A percentile compares a stretch with the other conserved stretches of the same genome.
Evolutionary conservation across 148 eudicot genomes (phyloP).

Genomic region (Rhododendron ferrugineum): DNA sequence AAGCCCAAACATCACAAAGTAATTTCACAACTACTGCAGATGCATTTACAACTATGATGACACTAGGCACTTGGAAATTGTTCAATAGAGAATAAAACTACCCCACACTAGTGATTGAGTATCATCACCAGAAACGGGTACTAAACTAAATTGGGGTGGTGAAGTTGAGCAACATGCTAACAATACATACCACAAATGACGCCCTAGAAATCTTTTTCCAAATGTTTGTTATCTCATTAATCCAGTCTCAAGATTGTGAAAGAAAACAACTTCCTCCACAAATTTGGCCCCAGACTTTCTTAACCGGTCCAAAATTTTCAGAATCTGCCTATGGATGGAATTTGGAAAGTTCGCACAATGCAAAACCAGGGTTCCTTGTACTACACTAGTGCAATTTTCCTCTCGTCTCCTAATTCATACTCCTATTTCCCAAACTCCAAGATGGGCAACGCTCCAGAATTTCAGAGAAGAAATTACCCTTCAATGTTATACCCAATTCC

Average conservation of each 20-base stretch:
- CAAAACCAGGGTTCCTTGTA: not conserved
- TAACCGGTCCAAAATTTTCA: not conserved
- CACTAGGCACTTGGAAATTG: not conserved
- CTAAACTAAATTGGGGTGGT: not conserved
- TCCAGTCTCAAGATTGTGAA: not conserved
- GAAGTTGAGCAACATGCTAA: not conserved
- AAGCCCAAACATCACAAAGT: not conserved
- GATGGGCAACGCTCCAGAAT: not conserved
- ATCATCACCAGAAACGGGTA: not conserved
- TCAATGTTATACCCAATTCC: not conserved
- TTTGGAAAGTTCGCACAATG: not conserved
- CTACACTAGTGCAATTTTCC: not conserved
- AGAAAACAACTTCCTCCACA: not conserved
- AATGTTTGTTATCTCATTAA: not conserved
- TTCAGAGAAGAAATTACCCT: not conserved
- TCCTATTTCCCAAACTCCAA: not conserved
- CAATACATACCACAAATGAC: not conserved
- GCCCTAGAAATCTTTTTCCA: not conserved
- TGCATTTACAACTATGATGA: not conserved
- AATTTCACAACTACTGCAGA: not conserved
- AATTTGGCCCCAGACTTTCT: not conserved
- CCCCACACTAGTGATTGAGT: not conserved
- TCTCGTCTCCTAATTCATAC: not conserved
- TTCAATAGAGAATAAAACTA: not conserved
- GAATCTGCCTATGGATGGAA: not conserved